These are phyloP conservation scores for Penicillium sp. DNA, from an alignment of 2,329 filamentous ascomycete species.

Conservation along the genomic window DNA sequence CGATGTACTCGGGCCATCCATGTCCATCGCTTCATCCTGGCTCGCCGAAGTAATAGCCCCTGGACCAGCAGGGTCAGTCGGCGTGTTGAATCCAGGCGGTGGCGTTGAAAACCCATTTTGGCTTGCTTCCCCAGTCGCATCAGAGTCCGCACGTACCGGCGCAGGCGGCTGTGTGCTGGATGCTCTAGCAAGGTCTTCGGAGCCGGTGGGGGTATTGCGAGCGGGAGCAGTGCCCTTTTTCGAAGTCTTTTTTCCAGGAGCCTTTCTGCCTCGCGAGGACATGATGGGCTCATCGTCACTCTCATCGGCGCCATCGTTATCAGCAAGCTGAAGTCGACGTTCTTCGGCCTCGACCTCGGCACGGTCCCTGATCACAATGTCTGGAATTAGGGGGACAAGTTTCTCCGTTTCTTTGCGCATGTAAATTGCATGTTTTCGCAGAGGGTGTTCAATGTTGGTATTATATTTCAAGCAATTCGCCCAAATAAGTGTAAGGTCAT, in stretches of 20 bases:
- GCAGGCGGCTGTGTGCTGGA: constrained; percentile 51
- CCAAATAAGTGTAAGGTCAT: constrained; percentile 94
- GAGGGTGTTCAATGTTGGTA: constrained; percentile 78
- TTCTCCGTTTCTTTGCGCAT: constrained; percentile 99
- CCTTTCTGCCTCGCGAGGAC: constrained; percentile 90
- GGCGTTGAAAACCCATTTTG: constrained; percentile 84
- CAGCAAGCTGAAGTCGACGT: constrained; percentile 77
- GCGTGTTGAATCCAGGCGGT: constrained; percentile 73
- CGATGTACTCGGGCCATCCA: constrained; percentile 69
- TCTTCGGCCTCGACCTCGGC: constrained; percentile 89
- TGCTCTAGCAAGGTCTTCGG: constrained; percentile 70
- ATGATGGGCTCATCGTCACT: constrained; percentile 98
- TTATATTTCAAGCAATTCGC: constrained; percentile 96
- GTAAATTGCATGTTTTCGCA: constrained; percentile 88
- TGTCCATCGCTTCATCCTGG: constrained; percentile 81
- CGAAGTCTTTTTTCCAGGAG: constrained; percentile 70
- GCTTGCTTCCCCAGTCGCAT: constrained; percentile 69
- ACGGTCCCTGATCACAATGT: constrained; percentile 83
- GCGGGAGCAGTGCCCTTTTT: constrained; percentile 64
- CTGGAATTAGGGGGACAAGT: constrained; percentile 89
- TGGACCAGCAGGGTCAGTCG: constrained; percentile 67
- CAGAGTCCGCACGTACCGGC: constrained; percentile 66
- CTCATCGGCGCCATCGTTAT: constrained; percentile 80
- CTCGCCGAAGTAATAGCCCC: constrained; percentile 60
- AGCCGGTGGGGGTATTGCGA: constrained; percentile 71